Evolutionary conservation across 78 protist genomes (phyloP), one percentile per base, ranked within the genome.

Genomic region (Thecamonas trahens): DNA sequence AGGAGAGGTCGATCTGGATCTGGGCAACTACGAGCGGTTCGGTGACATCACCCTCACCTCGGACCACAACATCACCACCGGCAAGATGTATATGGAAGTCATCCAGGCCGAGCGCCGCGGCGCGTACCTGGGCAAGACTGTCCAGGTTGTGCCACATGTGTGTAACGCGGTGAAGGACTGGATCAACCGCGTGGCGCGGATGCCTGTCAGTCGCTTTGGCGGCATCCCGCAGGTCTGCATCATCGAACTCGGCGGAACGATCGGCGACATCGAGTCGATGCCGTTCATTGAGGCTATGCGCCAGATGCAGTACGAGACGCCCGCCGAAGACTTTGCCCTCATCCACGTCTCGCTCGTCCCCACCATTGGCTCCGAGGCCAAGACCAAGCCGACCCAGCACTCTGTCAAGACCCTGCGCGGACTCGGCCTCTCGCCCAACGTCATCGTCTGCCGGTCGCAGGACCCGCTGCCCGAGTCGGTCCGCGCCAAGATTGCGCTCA

Each of bases 381-480:
- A 96, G 91, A 91, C 98, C 22, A 96, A 96, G 86, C 99, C 99
- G 49, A 90, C 97, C 0, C 99, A 95, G 76, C 96, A 88, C 80
- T 53, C 77, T 7, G 90, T 86, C 20, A 79, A 89, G 35, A 87
- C 76, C 63, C 72, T 95, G 52, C 79, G 97, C 14, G 80, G 93
- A 14, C 64, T 85, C 8, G 99, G 99, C 32, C 60, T 96, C 49
- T 35, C 65, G 9, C 97, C 99, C 50, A 96, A 96, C 63, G 26
- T 94, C 28, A 74, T 95, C 67, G 78, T 88, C 59, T 93, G 96
- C 67, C 93, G 97, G 37, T 61, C 77, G 37, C 47, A 40, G 9
- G 61, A 61, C 42, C 91, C 90, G 40, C 55, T 95, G 14, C 32
- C 70, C 15, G 45, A 31, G 14, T 76, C 61, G 15, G 54, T 77